Evolutionary conservation across 495 filamentous ascomycete species (phyloP).

Genomic region (Penicillium desertorum): DNA sequence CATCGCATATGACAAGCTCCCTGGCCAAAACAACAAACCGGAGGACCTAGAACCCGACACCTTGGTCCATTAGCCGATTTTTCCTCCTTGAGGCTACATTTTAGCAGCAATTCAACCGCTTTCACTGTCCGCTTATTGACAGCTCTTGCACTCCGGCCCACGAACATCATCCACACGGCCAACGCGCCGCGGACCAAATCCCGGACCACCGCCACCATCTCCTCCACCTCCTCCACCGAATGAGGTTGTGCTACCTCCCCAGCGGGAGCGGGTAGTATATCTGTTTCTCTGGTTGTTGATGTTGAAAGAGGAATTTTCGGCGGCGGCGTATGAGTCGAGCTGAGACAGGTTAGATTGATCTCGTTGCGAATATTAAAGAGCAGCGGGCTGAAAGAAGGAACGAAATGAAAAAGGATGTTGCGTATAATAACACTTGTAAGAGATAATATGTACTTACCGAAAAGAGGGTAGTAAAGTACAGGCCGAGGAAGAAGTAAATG

Average conservation of each 20-base stretch:
- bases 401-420: neutral
- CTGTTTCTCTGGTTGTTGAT: conserved; percentile 31
- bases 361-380: neutral
- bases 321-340: conserved; percentile 66
- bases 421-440: neutral
- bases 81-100: neutral
- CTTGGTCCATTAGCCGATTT: neutral
- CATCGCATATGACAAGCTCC: conserved; percentile 2
- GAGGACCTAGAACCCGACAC: neutral
- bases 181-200: conserved; percentile 33
- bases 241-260: conserved; percentile 29
- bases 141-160: conserved; percentile 41
- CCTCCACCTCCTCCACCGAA: conserved; percentile 25
- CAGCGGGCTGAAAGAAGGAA: neutral
- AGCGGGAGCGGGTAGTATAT: conserved; percentile 24
- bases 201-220: conserved; percentile 32
- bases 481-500: conserved; percentile 45
- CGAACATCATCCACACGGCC: conserved; percentile 46
- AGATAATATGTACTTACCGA: conserved; percentile 28
- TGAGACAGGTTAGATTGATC: conserved; percentile 23
- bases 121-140: conserved; percentile 16
- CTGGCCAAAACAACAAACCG: neutral
- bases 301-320: conserved; percentile 64
- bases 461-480: conserved; percentile 46
- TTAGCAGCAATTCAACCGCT: neutral